A percentile compares a stretch with the other conserved stretches of the same genome.
These are phyloP conservation scores for Tagetes erecta DNA, from an alignment of 129 eudicot genomes.

Conservation along the genomic window DNA sequence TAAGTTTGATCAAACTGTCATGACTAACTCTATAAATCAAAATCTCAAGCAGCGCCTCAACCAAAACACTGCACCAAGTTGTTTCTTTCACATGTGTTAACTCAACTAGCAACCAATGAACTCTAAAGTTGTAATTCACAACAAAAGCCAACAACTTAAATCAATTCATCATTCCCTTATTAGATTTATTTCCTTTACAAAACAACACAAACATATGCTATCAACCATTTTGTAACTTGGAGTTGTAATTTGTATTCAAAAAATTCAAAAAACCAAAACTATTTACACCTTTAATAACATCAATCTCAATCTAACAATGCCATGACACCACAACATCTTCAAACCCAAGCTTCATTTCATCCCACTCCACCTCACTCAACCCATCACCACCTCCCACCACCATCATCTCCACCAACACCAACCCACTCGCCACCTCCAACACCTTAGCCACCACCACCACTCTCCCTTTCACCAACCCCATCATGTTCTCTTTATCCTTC, in stretches of 20 bases:
- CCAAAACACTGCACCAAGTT: too few relatives aligned
- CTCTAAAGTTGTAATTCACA: too few relatives aligned
- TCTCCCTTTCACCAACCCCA: conserved; percentile 67
- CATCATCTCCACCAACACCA: conserved; percentile 67
- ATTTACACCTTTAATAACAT: conserved; percentile 20
- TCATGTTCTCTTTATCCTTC: conserved; percentile 27
- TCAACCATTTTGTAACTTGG: background rate
- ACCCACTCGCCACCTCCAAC: conserved; percentile 54
- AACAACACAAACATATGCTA: conserved; percentile 10
- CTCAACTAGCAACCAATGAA: too few relatives aligned
- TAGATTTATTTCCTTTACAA: conserved; percentile 17
- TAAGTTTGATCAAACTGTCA: too few relatives aligned
- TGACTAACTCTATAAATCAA: too few relatives aligned
- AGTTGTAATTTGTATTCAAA: background rate
- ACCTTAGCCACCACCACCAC: conserved; percentile 50
- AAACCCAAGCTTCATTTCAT: conserved; percentile 51
- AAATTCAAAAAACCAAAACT: background rate
- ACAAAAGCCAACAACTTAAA: too few relatives aligned
- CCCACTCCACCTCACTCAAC: conserved; percentile 66
- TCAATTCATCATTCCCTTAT: conserved; percentile 18
- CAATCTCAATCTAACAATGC: conserved; percentile 28
- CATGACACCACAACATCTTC: conserved; percentile 54
- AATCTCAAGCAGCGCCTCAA: too few relatives aligned
- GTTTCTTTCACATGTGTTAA: too few relatives aligned
- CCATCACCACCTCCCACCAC: conserved; percentile 49